These are phyloP conservation scores for Fusarium udum DNA, from an alignment of 2,329 filamentous ascomycete species.

Conservation along the genomic window DNA sequence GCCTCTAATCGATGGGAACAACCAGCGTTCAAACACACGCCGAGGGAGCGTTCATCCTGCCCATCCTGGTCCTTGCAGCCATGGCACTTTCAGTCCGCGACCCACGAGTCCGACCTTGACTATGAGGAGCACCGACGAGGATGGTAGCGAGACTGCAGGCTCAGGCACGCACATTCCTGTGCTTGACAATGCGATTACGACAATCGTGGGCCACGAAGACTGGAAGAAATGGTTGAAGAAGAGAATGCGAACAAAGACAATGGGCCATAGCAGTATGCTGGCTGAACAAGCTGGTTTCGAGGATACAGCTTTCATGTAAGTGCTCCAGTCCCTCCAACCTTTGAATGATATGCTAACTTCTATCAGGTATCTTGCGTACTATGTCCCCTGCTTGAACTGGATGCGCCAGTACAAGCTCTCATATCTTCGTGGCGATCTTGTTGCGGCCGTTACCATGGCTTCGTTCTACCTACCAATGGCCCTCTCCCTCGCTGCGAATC, in stretches of 20 bases:
- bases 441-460: constrained; percentile 94
- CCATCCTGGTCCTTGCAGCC: constrained; percentile 66
- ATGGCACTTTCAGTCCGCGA: constrained; percentile 81
- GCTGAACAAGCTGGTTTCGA: constrained; percentile 78
- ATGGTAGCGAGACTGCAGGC: constrained; percentile 47
- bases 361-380: constrained; percentile 86
- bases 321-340: constrained; percentile 2
- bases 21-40: constrained; percentile 34
- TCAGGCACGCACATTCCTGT: constrained; percentile 48
- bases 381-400: constrained; percentile 92
- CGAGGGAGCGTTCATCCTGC: constrained; percentile 44
- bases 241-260: constrained; percentile 70
- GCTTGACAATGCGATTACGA: constrained; percentile 53
- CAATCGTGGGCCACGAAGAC: constrained; percentile 52
- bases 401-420: constrained; percentile 84
- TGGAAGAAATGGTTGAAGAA: constrained; percentile 62
- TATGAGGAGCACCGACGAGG: constrained; percentile 44
- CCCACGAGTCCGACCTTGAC: constrained; percentile 60
- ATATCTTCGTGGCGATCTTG: constrained; percentile 85
- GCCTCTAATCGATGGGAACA: constrained; percentile 54
- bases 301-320: constrained; percentile 78
- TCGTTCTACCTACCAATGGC: constrained; percentile 99
- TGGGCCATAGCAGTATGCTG: constrained; percentile 76
- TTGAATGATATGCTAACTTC: constrained; percentile 13
- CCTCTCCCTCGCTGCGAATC: constrained; percentile 89